These are phyloP conservation scores for Neurospora sp. DNA, from an alignment of 495 filamentous ascomycete genomes.

Conservation along the genomic window DNA sequence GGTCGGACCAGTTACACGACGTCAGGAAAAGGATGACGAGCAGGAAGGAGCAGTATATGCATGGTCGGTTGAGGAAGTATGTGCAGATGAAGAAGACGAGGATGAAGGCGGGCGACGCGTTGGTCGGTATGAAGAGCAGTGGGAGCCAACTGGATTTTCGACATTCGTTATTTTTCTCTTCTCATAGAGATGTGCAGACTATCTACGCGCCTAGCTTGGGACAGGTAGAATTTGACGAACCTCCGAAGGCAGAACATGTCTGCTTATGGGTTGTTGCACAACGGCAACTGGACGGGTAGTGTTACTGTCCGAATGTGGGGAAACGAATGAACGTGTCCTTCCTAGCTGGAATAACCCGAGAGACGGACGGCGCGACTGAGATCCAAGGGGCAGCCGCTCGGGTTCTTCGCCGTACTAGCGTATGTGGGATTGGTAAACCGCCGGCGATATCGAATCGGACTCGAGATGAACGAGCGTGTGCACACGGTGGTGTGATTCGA, in stretches of 20 bases:
- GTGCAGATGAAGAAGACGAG: conserved; percentile 83
- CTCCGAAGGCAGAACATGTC: conserved; percentile 78
- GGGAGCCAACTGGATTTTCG: conserved; percentile 51
- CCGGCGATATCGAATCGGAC: background rate
- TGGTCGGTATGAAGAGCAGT: conserved; percentile 65
- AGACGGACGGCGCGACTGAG: background rate
- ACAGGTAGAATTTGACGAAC: conserved; percentile 31
- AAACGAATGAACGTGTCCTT: background rate
- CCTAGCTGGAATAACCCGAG: background rate
- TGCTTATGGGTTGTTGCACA: background rate
- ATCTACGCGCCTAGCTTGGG: conserved; percentile 1
- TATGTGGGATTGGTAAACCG: background rate
- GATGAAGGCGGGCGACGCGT: conserved; percentile 76
- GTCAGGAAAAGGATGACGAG: conserved; percentile 82
- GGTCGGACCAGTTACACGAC: conserved; percentile 85
- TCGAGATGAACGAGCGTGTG: background rate
- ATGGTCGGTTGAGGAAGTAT: conserved; percentile 82
- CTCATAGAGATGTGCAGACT: background rate
- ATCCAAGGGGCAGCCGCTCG: background rate
- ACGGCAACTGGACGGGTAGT: background rate
- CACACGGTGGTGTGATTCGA: background rate
- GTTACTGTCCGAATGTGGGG: background rate
- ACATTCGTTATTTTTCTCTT: background rate
- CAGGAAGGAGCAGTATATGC: conserved; percentile 82
- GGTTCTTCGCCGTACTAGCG: background rate